These are phyloP conservation scores for Clonostachys byssicola DNA, from an alignment of 2,329 filamentous ascomycete genomes.

Conservation along the genomic window DNA sequence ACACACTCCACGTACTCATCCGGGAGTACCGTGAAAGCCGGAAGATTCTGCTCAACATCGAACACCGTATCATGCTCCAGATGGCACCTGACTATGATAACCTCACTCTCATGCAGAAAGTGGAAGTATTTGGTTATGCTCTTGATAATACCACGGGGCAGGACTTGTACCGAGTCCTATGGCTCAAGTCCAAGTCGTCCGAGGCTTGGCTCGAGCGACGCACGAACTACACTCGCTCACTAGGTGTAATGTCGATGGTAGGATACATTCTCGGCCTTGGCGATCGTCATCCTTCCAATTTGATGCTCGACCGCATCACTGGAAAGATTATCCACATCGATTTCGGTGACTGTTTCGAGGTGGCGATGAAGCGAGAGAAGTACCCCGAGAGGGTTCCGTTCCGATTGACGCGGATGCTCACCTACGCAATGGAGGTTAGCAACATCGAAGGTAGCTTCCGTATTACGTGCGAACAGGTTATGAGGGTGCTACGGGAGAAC, in stretches of 20 bases:
- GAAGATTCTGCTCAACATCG: slow-evolving; percentile 97
- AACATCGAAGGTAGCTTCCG: slow-evolving; percentile 99
- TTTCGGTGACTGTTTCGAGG: slow-evolving; percentile 98
- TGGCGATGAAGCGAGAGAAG: slow-evolving; percentile 99
- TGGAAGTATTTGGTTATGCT: slow-evolving; percentile 98
- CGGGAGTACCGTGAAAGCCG: slow-evolving; percentile 95
- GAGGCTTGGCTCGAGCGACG: slow-evolving; percentile 96
- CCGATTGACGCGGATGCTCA: slow-evolving; percentile 96
- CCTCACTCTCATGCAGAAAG: slow-evolving; percentile 98
- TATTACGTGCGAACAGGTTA: slow-evolving; percentile 97
- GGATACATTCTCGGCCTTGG: slow-evolving; percentile 97
- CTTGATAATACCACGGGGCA: slow-evolving; percentile 99
- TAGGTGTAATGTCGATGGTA: slow-evolving; percentile 99
- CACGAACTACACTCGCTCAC: slow-evolving; percentile 96
- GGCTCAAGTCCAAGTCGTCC: slow-evolving; percentile 98
- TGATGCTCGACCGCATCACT: slow-evolving; percentile 94
- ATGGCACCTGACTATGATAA: slow-evolving; percentile 99
- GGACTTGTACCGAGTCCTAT: slow-evolving; percentile 94
- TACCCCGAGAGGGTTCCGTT: slow-evolving; percentile 97
- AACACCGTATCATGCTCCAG: slow-evolving; percentile 99
- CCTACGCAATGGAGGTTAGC: slow-evolving; percentile 99
- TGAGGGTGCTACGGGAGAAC: slow-evolving; percentile 93
- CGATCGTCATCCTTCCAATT: slow-evolving; percentile 93
- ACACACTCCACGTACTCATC: slow-evolving; percentile 94
- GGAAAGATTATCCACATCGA: slow-evolving; percentile 98